These are phyloP conservation scores for Penicillium sp. DNA, from an alignment of 2,329 filamentous ascomycete genomes.

Conservation along the genomic window DNA sequence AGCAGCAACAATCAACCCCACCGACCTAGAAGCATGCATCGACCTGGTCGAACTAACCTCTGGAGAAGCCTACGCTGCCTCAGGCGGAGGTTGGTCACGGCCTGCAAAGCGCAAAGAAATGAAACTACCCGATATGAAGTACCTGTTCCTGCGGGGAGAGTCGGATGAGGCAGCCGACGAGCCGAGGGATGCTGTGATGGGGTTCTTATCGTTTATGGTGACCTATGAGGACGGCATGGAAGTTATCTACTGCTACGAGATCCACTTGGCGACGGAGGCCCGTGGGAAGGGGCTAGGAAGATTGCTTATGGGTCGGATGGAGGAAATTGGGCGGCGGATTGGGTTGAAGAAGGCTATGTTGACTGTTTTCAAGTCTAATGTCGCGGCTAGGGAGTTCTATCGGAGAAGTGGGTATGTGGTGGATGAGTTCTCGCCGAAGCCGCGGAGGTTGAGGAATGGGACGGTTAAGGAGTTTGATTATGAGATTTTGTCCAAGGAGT, in stretches of 20 bases:
- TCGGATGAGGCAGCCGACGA: neutral
- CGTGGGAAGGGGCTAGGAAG: constrained; percentile 51
- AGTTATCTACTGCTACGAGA: constrained; percentile 62
- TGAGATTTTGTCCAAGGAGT: constrained; percentile 50
- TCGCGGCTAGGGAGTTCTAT: constrained; percentile 48
- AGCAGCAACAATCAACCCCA: constrained; percentile 34
- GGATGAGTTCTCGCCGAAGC: constrained; percentile 51
- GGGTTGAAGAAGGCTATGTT: constrained; percentile 56
- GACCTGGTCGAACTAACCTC: constrained; percentile 53
- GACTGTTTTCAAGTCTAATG: constrained; percentile 55
- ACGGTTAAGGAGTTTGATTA: constrained; percentile 49
- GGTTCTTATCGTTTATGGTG: constrained; percentile 54
- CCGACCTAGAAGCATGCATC: constrained; percentile 50
- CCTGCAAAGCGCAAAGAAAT: constrained; percentile 55
- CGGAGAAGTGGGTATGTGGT: constrained; percentile 47
- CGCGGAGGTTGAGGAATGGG: constrained; percentile 48
- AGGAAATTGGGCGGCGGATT: constrained; percentile 45
- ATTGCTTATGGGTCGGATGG: constrained; percentile 48
- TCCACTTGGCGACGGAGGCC: constrained; percentile 48
- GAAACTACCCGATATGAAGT: constrained; percentile 56
- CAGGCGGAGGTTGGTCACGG: constrained; percentile 53
- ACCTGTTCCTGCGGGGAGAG: constrained; percentile 45
- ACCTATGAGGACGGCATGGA: constrained; percentile 53
- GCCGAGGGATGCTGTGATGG: constrained; percentile 22
- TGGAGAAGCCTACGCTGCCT: constrained; percentile 49